Conservation (phyloP, 2,329 filamentous ascomycete species). For the Verticillium zaregamsianum region DNA sequence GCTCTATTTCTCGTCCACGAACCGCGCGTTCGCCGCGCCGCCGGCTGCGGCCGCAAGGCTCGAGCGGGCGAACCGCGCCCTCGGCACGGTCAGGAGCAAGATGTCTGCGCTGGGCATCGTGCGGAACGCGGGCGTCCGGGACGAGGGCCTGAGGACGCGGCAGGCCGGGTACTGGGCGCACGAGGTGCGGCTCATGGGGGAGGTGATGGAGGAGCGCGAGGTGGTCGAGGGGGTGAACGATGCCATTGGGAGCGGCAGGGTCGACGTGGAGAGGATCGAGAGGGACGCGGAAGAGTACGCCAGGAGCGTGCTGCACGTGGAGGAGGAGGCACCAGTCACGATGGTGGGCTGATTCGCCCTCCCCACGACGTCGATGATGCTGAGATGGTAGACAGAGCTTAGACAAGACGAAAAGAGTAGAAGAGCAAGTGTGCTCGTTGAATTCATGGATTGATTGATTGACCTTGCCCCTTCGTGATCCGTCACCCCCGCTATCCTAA, state of each 20-base stretch:
- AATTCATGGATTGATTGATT: neutral
- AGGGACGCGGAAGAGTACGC: slow-evolving; percentile 62
- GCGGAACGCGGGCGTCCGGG: slow-evolving; percentile 73
- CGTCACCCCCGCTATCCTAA: neutral
- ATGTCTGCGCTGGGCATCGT: slow-evolving; percentile 70
- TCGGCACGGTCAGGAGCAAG: slow-evolving; percentile 61
- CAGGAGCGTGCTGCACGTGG: slow-evolving; percentile 33
- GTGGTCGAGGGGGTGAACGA: slow-evolving; percentile 68
- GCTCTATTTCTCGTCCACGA: slow-evolving; percentile 74
- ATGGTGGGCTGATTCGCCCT: slow-evolving; percentile 1
- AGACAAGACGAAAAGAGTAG: neutral
- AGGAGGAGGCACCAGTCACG: slow-evolving; percentile 8
- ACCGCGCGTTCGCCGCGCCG: slow-evolving; percentile 67
- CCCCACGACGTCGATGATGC: neutral
- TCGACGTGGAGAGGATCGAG: slow-evolving; percentile 58
- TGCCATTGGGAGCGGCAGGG: slow-evolving; percentile 54
- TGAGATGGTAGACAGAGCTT: neutral
- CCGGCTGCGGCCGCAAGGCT: slow-evolving; percentile 63
- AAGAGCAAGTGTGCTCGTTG: slow-evolving; percentile 4
- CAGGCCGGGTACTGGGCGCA: slow-evolving; percentile 75
- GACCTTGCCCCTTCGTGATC: neutral
- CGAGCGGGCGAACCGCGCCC: slow-evolving; percentile 48
- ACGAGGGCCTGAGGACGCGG: slow-evolving; percentile 63
- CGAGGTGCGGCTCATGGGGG: slow-evolving; percentile 67
- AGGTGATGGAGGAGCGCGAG: slow-evolving; percentile 74